Percentiles rank a stretch among this genome's conserved stretches.
Conservation (phyloP, 805 yeast species). For the Schwanniomyces sp. region DNA sequence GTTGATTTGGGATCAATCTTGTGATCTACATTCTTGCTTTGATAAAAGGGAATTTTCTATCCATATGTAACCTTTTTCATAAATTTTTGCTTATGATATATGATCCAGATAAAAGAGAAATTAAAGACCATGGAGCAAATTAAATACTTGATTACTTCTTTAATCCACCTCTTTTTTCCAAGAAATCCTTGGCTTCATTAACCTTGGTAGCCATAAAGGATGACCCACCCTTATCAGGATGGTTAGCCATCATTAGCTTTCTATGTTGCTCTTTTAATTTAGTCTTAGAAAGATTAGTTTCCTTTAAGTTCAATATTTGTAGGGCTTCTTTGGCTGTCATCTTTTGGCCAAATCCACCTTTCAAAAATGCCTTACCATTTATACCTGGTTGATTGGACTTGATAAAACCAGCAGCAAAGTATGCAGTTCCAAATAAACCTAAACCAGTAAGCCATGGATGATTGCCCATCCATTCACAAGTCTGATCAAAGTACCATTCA, state of each 20-base stretch:
- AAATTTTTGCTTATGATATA: not conserved
- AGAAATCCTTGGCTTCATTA: slow-evolving; percentile 85
- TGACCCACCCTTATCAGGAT: slow-evolving; percentile 94
- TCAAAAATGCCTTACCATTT: slow-evolving; percentile 64
- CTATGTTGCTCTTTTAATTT: slow-evolving; percentile 79
- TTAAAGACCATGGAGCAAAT: not conserved
- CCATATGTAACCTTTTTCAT: not conserved
- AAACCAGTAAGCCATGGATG: slow-evolving; percentile 76
- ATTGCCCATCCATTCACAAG: slow-evolving; percentile 58
- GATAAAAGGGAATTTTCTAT: not conserved
- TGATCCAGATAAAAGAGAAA: not conserved
- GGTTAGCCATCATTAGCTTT: slow-evolving; percentile 81
- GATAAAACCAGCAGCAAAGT: slow-evolving; percentile 65
- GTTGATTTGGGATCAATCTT: not conserved
- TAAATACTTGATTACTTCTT: slow-evolving; percentile 28
- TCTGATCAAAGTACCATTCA: slow-evolving; percentile 66
- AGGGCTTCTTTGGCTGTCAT: slow-evolving; percentile 89
- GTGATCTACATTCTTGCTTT: not conserved
- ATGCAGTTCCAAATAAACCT: slow-evolving; percentile 66
- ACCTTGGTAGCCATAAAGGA: slow-evolving; percentile 87
- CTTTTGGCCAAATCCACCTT: slow-evolving; percentile 91
- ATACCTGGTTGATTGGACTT: slow-evolving; percentile 68
- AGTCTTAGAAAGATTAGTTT: slow-evolving; percentile 58
- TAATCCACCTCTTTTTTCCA: slow-evolving; percentile 66
- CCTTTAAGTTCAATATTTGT: slow-evolving; percentile 75